Evolutionary conservation across 1,284 basidiomycete genomes (phyloP), one percentile per base, ranked within the genome.

Genomic region (Naganishia albida): DNA sequence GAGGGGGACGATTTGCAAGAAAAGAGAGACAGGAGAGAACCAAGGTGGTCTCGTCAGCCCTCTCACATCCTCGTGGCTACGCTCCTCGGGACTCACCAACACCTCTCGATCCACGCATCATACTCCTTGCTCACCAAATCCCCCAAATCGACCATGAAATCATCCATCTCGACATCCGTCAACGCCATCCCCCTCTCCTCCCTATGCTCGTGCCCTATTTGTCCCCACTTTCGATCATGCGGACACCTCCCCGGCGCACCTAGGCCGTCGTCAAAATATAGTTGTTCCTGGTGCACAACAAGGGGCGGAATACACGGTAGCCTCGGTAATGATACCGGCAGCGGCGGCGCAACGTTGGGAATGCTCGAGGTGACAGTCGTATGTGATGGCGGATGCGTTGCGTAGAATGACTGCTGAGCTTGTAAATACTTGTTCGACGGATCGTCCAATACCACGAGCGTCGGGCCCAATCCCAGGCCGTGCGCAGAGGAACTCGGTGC

Each of bases 61-160:
- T 34, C 34, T 34, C 10, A 10, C 34, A 4, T 34, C 34, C 6
- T 34, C 34, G 34, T 34, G 6, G 34, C 34, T 34, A 4, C 34
- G 34, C 34, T 10, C 34, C 34, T 10, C 34, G 10, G 6, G 34
- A 71, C 78, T 70, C 69, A 80, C 78, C 78, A 80, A 69, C 78
- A 80, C 44, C 77, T 71, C 65, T 80, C 77, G 39, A 80, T 76
- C 77, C 77, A 80, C 52, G 73, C 74, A 64, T 80, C 78, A 66
- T 71, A 80, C 65, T 80, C 78, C 44, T 74, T 71, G 40, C 77
- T 65, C 49, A 78, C 66, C 16, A 80, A 72, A 38, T 74, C 68
- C 3, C 71, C 74, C 69, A 80, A 71, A 70, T 79, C 76, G 48
- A 66, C 68, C 30, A 77, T 72, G 40, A 80, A 74, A 52, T 65